A percentile compares a stretch with the other conserved stretches of the same genome.
These are phyloP conservation scores for Cydonia oblonga DNA, from an alignment of 331 rosid species.

Conservation along the genomic window DNA sequence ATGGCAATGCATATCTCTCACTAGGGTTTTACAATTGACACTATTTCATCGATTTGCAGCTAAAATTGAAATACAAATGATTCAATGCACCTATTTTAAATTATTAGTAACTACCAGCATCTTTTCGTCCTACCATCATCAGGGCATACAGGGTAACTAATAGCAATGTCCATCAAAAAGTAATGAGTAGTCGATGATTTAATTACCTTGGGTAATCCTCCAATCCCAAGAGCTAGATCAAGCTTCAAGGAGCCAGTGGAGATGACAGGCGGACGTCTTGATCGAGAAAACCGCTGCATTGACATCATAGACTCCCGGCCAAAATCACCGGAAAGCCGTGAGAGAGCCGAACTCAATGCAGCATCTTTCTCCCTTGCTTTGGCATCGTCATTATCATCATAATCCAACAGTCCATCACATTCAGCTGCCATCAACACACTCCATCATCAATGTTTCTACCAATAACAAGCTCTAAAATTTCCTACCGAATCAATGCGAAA, in stretches of 20 bases:
- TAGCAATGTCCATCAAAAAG: neutral
- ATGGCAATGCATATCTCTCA: neutral
- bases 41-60: neutral
- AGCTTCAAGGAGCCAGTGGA: conserved; percentile 84
- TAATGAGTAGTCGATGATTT: neutral
- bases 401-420: conserved; percentile 20
- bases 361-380: conserved; percentile 48
- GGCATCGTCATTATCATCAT: conserved; percentile 31
- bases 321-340: conserved; percentile 58
- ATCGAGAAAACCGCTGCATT: conserved; percentile 39
- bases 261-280: conserved; percentile 44
- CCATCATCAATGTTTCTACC: neutral
- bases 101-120: neutral
- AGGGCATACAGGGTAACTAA: neutral
- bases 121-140: neutral
- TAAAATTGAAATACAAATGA: neutral
- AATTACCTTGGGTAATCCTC: conserved; percentile 79
- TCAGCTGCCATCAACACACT: conserved; percentile 7
- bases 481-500: neutral
- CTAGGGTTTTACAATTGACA: neutral
- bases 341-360: conserved; percentile 53
- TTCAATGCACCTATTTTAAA: neutral
- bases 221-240: conserved; percentile 77
- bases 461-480: neutral
- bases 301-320: conserved; percentile 57